Conservation (phyloP, 148 eudicot genomes). For the Rhododendron simsii region DNA sequence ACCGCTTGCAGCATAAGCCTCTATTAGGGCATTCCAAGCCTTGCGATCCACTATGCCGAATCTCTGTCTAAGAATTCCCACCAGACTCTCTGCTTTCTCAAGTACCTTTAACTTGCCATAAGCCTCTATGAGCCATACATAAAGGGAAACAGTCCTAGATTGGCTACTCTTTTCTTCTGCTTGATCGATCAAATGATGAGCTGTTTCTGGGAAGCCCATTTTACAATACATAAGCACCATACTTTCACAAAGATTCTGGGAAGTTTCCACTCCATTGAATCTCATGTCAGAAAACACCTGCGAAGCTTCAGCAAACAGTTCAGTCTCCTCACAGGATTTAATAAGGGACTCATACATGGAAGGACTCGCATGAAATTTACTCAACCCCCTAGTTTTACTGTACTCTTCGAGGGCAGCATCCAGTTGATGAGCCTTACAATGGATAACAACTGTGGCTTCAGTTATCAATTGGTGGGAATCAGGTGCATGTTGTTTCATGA, state of each 20-base stretch:
- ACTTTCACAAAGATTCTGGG: constrained; percentile 41
- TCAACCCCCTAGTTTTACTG: constrained; percentile 29
- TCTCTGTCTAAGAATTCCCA: constrained; percentile 63
- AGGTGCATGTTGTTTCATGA: constrained; percentile 48
- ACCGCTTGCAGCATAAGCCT: constrained; percentile 76
- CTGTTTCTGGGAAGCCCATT: constrained; percentile 89
- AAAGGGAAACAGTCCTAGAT: constrained; percentile 43
- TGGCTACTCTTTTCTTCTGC: constrained; percentile 47
- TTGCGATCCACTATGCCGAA: constrained; percentile 57
- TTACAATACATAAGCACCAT: constrained; percentile 68
- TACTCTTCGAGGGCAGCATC: constrained; percentile 70
- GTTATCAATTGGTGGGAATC: constrained; percentile 45
- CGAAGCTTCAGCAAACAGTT: constrained; percentile 67
- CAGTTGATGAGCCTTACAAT: constrained; percentile 56
- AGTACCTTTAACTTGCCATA: constrained; percentile 68
- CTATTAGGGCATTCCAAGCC: constrained; percentile 74
- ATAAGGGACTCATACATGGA: constrained; percentile 76
- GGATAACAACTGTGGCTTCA: constrained; percentile 69
- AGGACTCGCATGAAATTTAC: constrained; percentile 36
- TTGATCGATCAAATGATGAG: constrained; percentile 55
- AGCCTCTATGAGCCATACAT: constrained; percentile 63
- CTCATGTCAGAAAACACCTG: constrained; percentile 88
- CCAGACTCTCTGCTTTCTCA: constrained; percentile 67
- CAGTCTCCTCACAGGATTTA: constrained; percentile 60
- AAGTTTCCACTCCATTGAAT: constrained; percentile 61